Percentiles rank a stretch among this genome's conserved stretches.
Conservation (phyloP, 2,329 filamentous ascomycete genomes). For the Aureobasidium sp. region DNA sequence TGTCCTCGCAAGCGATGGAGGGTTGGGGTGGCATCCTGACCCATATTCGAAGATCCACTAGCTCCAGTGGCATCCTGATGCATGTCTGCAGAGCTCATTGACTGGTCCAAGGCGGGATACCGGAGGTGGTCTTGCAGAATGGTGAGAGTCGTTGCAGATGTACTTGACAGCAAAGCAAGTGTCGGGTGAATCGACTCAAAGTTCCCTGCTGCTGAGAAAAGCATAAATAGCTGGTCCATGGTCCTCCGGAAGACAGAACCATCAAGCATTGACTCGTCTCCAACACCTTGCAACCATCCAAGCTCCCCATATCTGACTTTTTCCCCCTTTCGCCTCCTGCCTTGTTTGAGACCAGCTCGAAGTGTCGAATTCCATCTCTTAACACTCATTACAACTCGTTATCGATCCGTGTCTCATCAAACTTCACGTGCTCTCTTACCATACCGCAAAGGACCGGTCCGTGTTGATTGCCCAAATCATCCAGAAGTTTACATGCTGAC, state of each 20-base stretch:
- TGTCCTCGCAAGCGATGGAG: slow-evolving; percentile 5
- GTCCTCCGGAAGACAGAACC: background rate
- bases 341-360: background rate
- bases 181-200: background rate
- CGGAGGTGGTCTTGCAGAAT: background rate
- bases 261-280: background rate
- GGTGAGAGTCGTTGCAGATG: background rate
- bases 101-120: slow-evolving; percentile 7
- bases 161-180: background rate
- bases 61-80: background rate
- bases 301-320: background rate
- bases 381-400: background rate
- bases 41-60: slow-evolving; percentile 5
- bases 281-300: background rate
- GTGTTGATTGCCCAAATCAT: background rate
- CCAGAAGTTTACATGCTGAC: background rate
- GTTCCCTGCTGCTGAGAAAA: background rate
- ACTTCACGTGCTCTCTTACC: background rate
- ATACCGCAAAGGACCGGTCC: background rate
- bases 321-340: background rate
- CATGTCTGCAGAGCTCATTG: slow-evolving; percentile 4
- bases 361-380: background rate
- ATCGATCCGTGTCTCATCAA: background rate
- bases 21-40: background rate
- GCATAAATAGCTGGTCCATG: slow-evolving; percentile 15